Percentiles rank a stretch among this genome's conserved stretches.
Conservation (phyloP, 257 asterid genomes). For the Penstemon davidsonii region DNA sequence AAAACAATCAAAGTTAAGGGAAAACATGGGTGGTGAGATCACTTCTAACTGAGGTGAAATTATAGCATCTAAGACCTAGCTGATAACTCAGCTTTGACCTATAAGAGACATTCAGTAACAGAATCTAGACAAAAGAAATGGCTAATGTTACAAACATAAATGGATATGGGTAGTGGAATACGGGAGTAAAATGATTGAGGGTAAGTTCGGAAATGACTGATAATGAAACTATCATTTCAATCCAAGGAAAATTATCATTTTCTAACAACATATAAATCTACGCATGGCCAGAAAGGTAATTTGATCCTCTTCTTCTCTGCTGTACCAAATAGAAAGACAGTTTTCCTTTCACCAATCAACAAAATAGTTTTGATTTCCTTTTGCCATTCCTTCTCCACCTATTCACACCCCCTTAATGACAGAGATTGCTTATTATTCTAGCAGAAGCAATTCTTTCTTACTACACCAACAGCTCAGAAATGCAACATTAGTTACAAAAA, state of each 20-base stretch:
- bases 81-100: not conserved
- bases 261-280: conserved; percentile 1
- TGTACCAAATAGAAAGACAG: not conserved
- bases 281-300: not conserved
- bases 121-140: not conserved
- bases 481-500: not conserved
- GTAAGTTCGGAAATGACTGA: not conserved
- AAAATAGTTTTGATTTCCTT: not conserved
- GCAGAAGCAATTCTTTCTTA: not conserved
- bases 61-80: not conserved
- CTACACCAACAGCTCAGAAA: conserved; percentile 6
- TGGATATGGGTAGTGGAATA: too few relatives aligned
- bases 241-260: not conserved
- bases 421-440: not conserved
- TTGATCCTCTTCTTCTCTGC: not conserved
- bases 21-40: not conserved
- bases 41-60: not conserved
- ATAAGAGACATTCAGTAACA: not conserved
- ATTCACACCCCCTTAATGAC: conserved; percentile 2
- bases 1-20: not conserved
- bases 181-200: not conserved
- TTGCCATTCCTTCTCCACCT: not conserved
- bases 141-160: not conserved
- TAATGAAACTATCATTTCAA: not conserved
- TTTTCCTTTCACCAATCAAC: not conserved